Base-by-base conservation (phyloP, 2,329 filamentous ascomycete genomes). In the Fulvia fulva region DNA sequence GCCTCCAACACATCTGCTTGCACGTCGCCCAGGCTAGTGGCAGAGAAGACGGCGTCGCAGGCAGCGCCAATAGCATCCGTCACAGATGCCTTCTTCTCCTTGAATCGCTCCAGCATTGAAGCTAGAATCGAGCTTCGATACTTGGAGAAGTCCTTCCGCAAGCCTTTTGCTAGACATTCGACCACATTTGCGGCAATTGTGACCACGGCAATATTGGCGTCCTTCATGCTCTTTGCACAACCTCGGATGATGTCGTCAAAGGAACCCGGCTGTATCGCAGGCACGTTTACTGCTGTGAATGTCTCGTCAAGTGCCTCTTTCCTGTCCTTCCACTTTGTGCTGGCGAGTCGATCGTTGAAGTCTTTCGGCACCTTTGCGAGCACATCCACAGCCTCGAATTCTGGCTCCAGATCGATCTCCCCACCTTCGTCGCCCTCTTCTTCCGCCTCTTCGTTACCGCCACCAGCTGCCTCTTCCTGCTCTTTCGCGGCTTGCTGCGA, bases 141-240 rank as follows among this genome's bases (percentile, higher is more conserved):
- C 75, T 89, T 96, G 54, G 78, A 81, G 71, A 96, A 99, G 23
- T 81, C 77, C 67, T 84, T 87, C 46, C 90, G 87, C 60, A 99
- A 73, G 51, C 94, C 94, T 68, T 90, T 94, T 47, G 92, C 93
- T 25, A 99, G 78, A 26, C 89, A 83, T 69, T 97, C 92, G 32
- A 97, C 88, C 74, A 93, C 96, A 68, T 95, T 92, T 2, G 93
- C 94, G 5, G 95, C 93, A 63, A 94, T 87, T 1, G 89, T 94
- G 21, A 97, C 94, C 51, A 97, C 94, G 5, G 90, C 88, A 65
- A 99, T 88, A 71, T 99, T 99, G 67, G 95, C 94, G 67, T 99
- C 95, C 75, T 99, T 99, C 94, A 99, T 99, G 67, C 86, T 91
- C 75, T 97, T 99, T 46, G 94, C 93, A 55, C 97, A 81, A 3